These are phyloP conservation scores for Trichoderma parareesei DNA, from an alignment of 495 filamentous ascomycete genomes.

Conservation along the genomic window DNA sequence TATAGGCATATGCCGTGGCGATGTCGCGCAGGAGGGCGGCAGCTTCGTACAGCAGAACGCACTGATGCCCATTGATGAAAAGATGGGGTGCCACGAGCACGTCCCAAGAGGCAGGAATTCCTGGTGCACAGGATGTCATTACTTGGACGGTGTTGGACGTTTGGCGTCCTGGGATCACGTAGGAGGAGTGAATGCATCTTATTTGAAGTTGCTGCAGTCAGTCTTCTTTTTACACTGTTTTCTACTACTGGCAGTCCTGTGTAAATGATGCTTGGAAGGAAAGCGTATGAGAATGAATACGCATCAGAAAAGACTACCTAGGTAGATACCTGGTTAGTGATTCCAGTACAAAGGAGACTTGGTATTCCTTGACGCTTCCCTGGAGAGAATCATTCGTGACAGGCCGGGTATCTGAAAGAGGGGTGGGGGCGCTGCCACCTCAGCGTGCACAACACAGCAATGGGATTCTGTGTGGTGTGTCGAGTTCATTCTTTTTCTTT, in stretches of 20 bases:
- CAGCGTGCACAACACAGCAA: slow-evolving; percentile 1
- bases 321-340: too few species aligned
- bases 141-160: not conserved
- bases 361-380: not conserved
- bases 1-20: not conserved
- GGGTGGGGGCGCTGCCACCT: slow-evolving; percentile 2
- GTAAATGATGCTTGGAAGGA: not conserved
- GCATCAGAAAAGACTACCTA: too few species aligned
- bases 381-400: not conserved
- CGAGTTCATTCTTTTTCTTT: not conserved
- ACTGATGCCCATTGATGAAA: slow-evolving; percentile 4
- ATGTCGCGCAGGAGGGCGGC: not conserved
- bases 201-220: not conserved
- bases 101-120: not conserved
- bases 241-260: not conserved
- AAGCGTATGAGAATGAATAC: not conserved
- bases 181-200: not conserved
- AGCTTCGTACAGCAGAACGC: not conserved
- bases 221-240: not conserved
- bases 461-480: not conserved
- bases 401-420: not conserved
- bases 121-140: not conserved
- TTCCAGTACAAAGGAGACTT: too few species aligned
- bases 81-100: not conserved
- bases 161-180: not conserved